Evolutionary conservation across 179 eudicot species (phyloP), one percentile per base, ranked within the genome.

Genomic region (Gypsophila paniculata): DNA sequence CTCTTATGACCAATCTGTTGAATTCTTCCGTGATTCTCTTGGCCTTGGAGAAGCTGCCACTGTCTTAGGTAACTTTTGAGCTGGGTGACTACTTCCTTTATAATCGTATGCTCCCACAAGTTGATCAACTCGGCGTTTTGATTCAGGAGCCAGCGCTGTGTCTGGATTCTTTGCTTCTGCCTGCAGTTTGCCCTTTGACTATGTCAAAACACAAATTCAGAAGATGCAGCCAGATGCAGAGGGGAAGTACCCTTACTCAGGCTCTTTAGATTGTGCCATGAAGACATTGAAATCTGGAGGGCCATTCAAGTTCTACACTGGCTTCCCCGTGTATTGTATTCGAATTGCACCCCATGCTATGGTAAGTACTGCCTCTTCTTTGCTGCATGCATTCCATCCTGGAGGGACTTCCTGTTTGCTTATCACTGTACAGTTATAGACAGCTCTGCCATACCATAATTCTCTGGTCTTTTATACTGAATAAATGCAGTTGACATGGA

Each of bases 401-500:
- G 44, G 44, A 39, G 44, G 8, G 44, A 39, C 44, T 39, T 39
- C 44, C 44, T 39, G 44, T 39, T 39, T 39, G 44, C 10, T 39
- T 39, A 39, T 39, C 44, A 39, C 44, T 39, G 44, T 39, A 39
- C 44, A 39, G 9, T 39, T 39, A 39, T 6, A 8, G 34, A 29
- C 34, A 29, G 34, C 34, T 29, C 17, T 12, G 52, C 52, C 52
- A 3, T 26, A 23, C 14, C 26, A 22, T 23, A 54, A 23, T 44
- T 25, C 8, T 8, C 25, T 69, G 57, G 42, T 46, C 25, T 51
- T 22, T 36, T 38, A 49, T 26, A 26, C 23, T 60, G 29, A 59
- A 4, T 23, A 4, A 59, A 59, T 71, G 81, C 97, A 91, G 97
- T 80, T 91, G 90, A 91, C 97, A 25, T 87, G 88, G 94, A 90